These are phyloP conservation scores for Pogostemon cablin DNA, from an alignment of 257 asterid species.

Conservation along the genomic window DNA sequence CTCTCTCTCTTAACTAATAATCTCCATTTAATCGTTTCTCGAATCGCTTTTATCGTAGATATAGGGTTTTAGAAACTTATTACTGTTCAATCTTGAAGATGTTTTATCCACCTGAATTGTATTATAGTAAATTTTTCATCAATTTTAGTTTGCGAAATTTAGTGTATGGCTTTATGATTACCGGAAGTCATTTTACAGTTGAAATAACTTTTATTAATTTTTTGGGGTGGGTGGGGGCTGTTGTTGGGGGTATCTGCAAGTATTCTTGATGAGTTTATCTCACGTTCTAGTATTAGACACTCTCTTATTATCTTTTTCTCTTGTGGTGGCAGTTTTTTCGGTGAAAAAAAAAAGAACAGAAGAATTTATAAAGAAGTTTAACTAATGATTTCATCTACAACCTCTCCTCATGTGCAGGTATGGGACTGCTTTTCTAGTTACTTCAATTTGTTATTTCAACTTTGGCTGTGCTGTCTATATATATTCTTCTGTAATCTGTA, in stretches of 20 bases:
- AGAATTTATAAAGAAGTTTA: constrained; percentile 19
- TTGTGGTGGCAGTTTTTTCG: constrained; percentile 24
- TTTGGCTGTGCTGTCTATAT: background rate
- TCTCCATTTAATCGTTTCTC: background rate
- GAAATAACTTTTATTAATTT: too few species aligned
- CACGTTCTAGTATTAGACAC: too few species aligned
- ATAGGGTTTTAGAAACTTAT: constrained; percentile 27
- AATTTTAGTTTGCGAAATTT: background rate
- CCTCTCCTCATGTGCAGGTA: constrained; percentile 57
- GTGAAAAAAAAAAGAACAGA: constrained; percentile 14
- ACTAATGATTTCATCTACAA: constrained; percentile 23
- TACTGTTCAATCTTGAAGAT: background rate
- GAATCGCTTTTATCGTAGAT: background rate
- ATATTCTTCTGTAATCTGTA: too few species aligned
- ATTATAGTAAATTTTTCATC: background rate
- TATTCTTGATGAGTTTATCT: too few species aligned
- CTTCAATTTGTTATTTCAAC: constrained; percentile 3
- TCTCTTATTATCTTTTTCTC: background rate
- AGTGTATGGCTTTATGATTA: too few species aligned
- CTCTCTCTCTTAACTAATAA: background rate
- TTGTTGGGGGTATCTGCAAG: too few species aligned
- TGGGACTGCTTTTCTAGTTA: background rate
- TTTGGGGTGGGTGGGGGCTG: background rate
- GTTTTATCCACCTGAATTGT: background rate
- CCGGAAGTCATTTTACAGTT: too few species aligned